A percentile compares a stretch with the other conserved stretches of the same genome.
Evolutionary conservation across 148 eudicot species (phyloP).

Genomic region (Fagopyrum homotropicum): DNA sequence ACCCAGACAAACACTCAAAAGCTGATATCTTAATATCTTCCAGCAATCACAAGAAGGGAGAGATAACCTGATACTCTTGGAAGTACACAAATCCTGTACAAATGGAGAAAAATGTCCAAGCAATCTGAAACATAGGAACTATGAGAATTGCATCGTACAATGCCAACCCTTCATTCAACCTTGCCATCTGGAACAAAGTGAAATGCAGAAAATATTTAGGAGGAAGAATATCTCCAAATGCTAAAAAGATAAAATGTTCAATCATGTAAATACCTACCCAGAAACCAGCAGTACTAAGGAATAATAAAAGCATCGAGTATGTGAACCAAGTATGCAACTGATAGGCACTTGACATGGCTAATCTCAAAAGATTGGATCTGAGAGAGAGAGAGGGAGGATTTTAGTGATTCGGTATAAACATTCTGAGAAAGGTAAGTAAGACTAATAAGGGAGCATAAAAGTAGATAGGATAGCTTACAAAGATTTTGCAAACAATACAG

Average conservation of each 20-base stretch:
- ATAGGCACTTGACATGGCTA: constrained; percentile 81
- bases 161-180: constrained; percentile 89
- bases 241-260: not conserved
- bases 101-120: constrained; percentile 97
- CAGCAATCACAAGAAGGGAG: constrained; percentile 10
- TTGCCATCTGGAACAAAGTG: constrained; percentile 63
- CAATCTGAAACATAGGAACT: constrained; percentile 98
- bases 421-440: constrained; percentile 1
- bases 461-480: constrained; percentile 36
- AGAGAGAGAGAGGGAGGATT: constrained; percentile 19
- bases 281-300: constrained; percentile 94
- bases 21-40: not conserved
- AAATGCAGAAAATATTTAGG: constrained; percentile 7
- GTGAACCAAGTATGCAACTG: constrained; percentile 89
- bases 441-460: not conserved
- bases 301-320: constrained; percentile 77
- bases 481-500: constrained; percentile 93
- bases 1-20: not conserved
- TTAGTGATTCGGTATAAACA: not conserved
- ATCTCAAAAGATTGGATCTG: constrained; percentile 87
- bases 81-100: constrained; percentile 98
- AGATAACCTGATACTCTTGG: constrained; percentile 83
- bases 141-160: constrained; percentile 87
- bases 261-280: constrained; percentile 48
- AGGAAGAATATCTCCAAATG: not conserved